These are phyloP conservation scores for Botrytis paeoniae DNA, from an alignment of 2,329 filamentous ascomycete genomes.

Conservation along the genomic window DNA sequence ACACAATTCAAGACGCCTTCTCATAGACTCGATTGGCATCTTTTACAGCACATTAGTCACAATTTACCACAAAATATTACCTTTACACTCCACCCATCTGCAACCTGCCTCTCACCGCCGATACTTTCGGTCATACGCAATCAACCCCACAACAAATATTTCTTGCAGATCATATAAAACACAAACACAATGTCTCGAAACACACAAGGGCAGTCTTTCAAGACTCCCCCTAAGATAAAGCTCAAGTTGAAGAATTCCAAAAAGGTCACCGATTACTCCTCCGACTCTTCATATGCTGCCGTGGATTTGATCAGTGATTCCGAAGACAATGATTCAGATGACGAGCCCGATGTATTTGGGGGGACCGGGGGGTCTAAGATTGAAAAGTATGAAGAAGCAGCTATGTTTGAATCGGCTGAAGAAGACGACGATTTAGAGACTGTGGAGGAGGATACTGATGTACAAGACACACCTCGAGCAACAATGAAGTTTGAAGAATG, in stretches of 20 bases:
- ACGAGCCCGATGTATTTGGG: constrained; percentile 69
- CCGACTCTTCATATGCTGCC: constrained; percentile 69
- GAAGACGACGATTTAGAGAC: constrained; percentile 28
- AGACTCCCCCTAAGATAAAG: constrained; percentile 34
- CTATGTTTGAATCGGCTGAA: constrained; percentile 57
- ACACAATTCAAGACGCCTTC: background rate
- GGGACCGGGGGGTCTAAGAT: constrained; percentile 64
- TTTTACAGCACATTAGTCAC: background rate
- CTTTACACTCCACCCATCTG: background rate
- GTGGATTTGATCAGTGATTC: constrained; percentile 78
- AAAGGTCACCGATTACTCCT: constrained; percentile 48
- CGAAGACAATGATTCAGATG: constrained; percentile 53
- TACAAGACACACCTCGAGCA: constrained; percentile 2
- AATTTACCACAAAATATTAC: background rate
- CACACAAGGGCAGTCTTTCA: constrained; percentile 48
- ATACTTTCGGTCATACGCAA: constrained; percentile 18
- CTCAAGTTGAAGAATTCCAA: constrained; percentile 9
- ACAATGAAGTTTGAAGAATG: constrained; percentile 8
- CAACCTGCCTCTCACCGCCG: constrained; percentile 27
- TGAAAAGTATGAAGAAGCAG: constrained; percentile 39
- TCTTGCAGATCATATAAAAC: constrained; percentile 13
- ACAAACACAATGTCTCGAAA: constrained; percentile 43
- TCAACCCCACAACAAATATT: constrained; percentile 4
- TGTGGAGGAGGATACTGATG: background rate
- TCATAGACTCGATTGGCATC: background rate